Conservation (phyloP, 805 yeast species). For the Candida peoriensis region DNA sequence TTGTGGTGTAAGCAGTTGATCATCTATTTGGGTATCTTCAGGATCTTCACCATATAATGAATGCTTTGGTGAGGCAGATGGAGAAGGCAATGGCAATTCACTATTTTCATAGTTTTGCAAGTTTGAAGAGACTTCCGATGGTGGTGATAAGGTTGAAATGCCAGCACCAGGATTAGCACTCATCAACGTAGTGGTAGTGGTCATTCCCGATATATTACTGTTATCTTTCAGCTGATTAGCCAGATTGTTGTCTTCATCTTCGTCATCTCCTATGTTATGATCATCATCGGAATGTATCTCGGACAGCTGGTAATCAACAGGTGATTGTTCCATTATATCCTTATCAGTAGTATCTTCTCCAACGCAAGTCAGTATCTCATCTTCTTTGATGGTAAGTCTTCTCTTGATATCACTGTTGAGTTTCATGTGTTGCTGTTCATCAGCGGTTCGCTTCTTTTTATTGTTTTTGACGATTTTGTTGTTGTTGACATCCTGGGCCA, state of each 20-base stretch:
- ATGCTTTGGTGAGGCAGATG: slow-evolving; percentile 57
- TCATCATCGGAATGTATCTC: slow-evolving; percentile 4
- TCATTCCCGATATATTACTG: not conserved
- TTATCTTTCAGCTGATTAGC: slow-evolving; percentile 14
- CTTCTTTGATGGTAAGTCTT: slow-evolving; percentile 13
- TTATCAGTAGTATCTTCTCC: slow-evolving; percentile 1
- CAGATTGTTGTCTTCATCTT: slow-evolving; percentile 18
- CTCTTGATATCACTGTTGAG: slow-evolving; percentile 13
- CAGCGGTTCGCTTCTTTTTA: slow-evolving; percentile 20
- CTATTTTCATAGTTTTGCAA: slow-evolving; percentile 4
- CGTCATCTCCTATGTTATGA: slow-evolving; percentile 2
- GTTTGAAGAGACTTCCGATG: not conserved
- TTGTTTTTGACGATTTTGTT: slow-evolving; percentile 3
- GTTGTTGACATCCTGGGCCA: slow-evolving; percentile 1
- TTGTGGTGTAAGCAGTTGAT: slow-evolving; percentile 2
- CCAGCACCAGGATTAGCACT: not conserved
- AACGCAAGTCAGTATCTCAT: slow-evolving; percentile 4
- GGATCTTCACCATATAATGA: slow-evolving; percentile 19
- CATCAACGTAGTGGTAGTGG: not conserved
- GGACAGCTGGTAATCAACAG: too few relatives aligned
- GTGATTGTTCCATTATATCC: too few relatives aligned
- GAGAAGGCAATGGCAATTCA: slow-evolving; percentile 63
- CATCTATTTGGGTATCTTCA: slow-evolving; percentile 6
- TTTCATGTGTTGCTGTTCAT: slow-evolving; percentile 8
- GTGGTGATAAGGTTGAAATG: slow-evolving; percentile 1